A percentile compares a stretch with the other conserved stretches of the same genome.
These are phyloP conservation scores for Cutaneotrichosporon mucoides DNA, from an alignment of 1,284 basidiomycete species.

Conservation along the genomic window DNA sequence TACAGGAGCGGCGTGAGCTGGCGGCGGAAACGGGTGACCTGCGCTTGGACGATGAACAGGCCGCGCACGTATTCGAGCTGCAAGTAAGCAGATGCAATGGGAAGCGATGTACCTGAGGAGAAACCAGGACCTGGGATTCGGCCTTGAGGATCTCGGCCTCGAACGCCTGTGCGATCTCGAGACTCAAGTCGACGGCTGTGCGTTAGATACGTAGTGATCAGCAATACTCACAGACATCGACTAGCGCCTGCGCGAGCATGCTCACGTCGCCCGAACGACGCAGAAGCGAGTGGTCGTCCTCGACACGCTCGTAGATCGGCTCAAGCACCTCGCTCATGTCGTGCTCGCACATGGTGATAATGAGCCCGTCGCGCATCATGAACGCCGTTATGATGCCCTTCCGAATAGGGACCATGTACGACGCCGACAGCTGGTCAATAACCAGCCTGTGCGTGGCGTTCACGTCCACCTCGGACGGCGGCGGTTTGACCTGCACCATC, in stretches of 20 bases:
- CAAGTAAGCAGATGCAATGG: too few relatives aligned
- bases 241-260: conserved; percentile 47
- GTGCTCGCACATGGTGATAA: conserved; percentile 42
- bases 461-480: conserved; percentile 7
- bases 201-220: neutral
- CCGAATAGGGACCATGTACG: conserved; percentile 49
- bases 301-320: conserved; percentile 45
- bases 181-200: conserved; percentile 41
- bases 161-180: conserved; percentile 47
- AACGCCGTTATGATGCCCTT: conserved; percentile 44
- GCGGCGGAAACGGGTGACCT: conserved; percentile 45
- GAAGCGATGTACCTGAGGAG: conserved; percentile 19
- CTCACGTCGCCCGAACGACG: conserved; percentile 45
- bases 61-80: conserved; percentile 48
- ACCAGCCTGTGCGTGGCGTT: conserved; percentile 41
- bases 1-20: conserved; percentile 43
- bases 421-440: conserved; percentile 45
- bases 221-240: conserved; percentile 41
- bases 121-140: conserved; percentile 46
- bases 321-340: conserved; percentile 40
- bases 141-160: conserved; percentile 48
- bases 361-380: conserved; percentile 46
- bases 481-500: neutral
- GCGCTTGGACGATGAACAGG: conserved; percentile 47
- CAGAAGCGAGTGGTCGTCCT: conserved; percentile 43